Conservation (phyloP, 768 basidiomycete species). For the Pisolithus microcarpus region DNA sequence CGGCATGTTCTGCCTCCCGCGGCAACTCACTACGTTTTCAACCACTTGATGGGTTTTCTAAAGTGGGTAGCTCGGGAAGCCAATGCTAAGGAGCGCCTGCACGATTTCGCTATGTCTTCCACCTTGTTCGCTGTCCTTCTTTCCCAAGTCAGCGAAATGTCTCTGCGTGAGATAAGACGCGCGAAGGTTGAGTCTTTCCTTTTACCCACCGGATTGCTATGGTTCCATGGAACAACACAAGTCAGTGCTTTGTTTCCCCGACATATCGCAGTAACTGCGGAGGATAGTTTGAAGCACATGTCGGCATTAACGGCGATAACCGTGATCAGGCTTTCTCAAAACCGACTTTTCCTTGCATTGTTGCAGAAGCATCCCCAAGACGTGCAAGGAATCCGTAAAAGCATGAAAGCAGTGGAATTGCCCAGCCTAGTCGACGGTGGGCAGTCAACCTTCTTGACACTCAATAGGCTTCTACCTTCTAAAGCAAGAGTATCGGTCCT, state of each 20-base stretch:
- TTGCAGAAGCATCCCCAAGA: slow-evolving; percentile 63
- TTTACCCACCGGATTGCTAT: slow-evolving; percentile 63
- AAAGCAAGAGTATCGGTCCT: slow-evolving; percentile 10
- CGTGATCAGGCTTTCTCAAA: slow-evolving; percentile 64
- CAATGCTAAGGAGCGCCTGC: slow-evolving; percentile 37
- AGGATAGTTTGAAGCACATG: slow-evolving; percentile 35
- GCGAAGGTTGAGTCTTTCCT: slow-evolving; percentile 65
- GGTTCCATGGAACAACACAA: slow-evolving; percentile 56
- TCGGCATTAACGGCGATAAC: slow-evolving; percentile 45
- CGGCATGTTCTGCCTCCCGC: slow-evolving; percentile 53
- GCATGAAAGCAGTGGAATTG: slow-evolving; percentile 51
- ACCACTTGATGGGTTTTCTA: slow-evolving; percentile 62
- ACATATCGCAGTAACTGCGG: slow-evolving; percentile 23
- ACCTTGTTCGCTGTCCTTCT: slow-evolving; percentile 55
- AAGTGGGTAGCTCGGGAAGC: slow-evolving; percentile 43
- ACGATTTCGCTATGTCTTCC: slow-evolving; percentile 46
- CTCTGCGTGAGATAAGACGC: slow-evolving; percentile 62
- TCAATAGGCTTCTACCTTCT: slow-evolving; percentile 43
- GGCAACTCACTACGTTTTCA: slow-evolving; percentile 60
- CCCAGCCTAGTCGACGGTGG: slow-evolving; percentile 36
- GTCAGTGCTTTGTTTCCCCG: slow-evolving; percentile 57
- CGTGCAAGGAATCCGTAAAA: slow-evolving; percentile 59
- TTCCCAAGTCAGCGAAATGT: slow-evolving; percentile 63
- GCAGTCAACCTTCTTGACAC: slow-evolving; percentile 29
- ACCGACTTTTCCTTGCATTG: slow-evolving; percentile 57